A percentile compares a stretch with the other conserved stretches of the same genome.
Evolutionary conservation across 2,329 filamentous ascomycete genomes (phyloP).

Genomic region (Scleromitrula shiraiana): DNA sequence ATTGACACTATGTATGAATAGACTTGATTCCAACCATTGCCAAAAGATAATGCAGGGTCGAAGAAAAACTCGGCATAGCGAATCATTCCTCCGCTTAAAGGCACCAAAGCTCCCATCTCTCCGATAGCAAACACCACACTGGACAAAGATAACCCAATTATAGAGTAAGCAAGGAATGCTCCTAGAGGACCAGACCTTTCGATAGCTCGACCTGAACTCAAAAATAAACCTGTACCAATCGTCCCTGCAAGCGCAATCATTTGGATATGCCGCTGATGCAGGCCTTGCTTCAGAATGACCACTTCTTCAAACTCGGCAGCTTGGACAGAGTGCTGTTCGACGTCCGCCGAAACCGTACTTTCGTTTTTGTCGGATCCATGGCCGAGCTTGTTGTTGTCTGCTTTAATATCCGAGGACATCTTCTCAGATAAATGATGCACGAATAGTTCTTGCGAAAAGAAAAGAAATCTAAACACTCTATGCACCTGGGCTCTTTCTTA

Average conservation of each 20-base stretch:
- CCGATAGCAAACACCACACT: conserved; percentile 33
- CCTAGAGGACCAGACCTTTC: conserved; percentile 40
- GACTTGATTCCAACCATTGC: conserved; percentile 28
- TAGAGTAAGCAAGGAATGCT: conserved; percentile 33
- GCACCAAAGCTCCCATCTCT: conserved; percentile 30
- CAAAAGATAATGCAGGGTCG: conserved; percentile 30
- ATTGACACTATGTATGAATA: conserved; percentile 27
- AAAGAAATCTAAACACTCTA: neutral
- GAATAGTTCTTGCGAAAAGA: neutral
- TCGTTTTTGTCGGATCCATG: conserved; percentile 2
- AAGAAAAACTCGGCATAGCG: conserved; percentile 30
- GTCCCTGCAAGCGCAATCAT: conserved; percentile 37
- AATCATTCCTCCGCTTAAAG: conserved; percentile 30
- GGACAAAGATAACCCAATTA: conserved; percentile 36
- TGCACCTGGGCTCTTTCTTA: neutral
- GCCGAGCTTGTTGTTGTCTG: conserved; percentile 1
- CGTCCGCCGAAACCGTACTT: neutral
- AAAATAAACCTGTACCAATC: conserved; percentile 45
- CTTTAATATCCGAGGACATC: neutral
- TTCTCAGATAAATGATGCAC: neutral
- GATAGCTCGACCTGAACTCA: conserved; percentile 40
- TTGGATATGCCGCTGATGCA: conserved; percentile 33
- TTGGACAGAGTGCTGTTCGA: neutral
- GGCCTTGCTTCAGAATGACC: neutral
- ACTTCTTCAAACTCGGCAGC: conserved; percentile 1